Conservation (phyloP, 106 monocot species). For the Xerophyta viscosa region DNA sequence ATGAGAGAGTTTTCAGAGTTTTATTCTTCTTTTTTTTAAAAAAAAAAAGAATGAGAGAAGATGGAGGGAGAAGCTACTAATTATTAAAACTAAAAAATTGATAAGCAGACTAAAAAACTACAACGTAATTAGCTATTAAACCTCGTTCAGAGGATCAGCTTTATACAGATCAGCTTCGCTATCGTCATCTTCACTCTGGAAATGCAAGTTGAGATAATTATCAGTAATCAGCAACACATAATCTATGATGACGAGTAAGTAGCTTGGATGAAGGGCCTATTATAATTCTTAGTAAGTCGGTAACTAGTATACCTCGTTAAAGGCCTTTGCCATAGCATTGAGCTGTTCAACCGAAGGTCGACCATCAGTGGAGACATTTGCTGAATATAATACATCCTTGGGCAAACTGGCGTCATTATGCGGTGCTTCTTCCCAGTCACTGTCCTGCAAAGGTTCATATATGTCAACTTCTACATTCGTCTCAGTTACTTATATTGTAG, state of each 20-base stretch:
- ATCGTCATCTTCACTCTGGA: constrained; percentile 56
- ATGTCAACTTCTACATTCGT: not conserved
- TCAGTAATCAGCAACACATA: not conserved
- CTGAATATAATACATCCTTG: constrained; percentile 40
- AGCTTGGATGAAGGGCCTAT: not conserved
- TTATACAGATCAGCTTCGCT: constrained; percentile 56
- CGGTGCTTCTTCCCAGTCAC: constrained; percentile 71
- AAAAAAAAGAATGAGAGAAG: too few species aligned
- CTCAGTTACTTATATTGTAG: too few species aligned
- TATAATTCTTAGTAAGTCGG: not conserved
- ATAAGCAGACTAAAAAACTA: not conserved
- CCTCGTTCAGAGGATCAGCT: constrained; percentile 85
- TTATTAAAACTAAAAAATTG: too few species aligned
- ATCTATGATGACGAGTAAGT: not conserved
- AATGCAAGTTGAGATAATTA: constrained; percentile 2
- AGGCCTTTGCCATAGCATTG: constrained; percentile 69
- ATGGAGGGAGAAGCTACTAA: too few species aligned
- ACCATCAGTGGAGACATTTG: constrained; percentile 34
- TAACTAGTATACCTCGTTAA: constrained; percentile 80
- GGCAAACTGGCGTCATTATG: constrained; percentile 11
- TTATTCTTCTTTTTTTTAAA: too few species aligned
- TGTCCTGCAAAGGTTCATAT: constrained; percentile 40
- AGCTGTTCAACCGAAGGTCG: constrained; percentile 57
- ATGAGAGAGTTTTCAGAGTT: too few species aligned
- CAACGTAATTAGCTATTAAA: constrained; percentile 15